Base-by-base conservation (phyloP, 805 yeast genomes). In the Zygotorulaspora chibaensis region DNA sequence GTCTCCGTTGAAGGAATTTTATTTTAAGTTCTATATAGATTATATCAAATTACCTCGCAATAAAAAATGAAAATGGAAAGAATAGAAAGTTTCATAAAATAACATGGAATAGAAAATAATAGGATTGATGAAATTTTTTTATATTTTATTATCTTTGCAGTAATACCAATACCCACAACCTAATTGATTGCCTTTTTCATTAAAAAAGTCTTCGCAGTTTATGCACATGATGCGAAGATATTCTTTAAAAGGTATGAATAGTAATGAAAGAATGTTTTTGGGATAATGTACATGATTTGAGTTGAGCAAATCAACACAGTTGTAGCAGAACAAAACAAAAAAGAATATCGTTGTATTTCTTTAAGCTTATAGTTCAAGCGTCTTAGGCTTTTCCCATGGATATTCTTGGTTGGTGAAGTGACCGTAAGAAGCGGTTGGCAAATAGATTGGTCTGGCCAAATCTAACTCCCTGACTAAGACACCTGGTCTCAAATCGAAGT, bases 401-500 rank as follows among this genome's bases (percentile, higher is more conserved):
- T 88, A 86, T 68, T 83, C 84, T 80, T 91, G 99, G 85, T 93
- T 87, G 69, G 99, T 93, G 87, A 93, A 93, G 77, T 93, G 99
- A 70, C 99, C 99, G 74, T 93, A 91, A 47, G 96, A 85, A 64
- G 99, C 99, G 63, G 99, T 93, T 84, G 91, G 86, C 79, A 88
- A 82, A 81, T 93, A 93, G 74, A 93, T 93, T 73, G 99, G 99
- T 77, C 96, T 88, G 57, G 99, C 99, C 69, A 93, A 82, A 71
- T 93, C 93, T 67, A 93, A 83, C 72, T 90, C 96, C 73, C 76
- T 87, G 69, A 93, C 99, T 72, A 93, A 82, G 62, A 86, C 93
- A 87, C 99, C 99, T 55, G 99, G 99, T 82, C 99, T 91, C 70
- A 93, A 80, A 75, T 93, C 98, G 67, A 93, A 93, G 86, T 93